phyloP scores from a whole-genome alignment of 106 monocot species.

The Acorus calamus region DNA sequence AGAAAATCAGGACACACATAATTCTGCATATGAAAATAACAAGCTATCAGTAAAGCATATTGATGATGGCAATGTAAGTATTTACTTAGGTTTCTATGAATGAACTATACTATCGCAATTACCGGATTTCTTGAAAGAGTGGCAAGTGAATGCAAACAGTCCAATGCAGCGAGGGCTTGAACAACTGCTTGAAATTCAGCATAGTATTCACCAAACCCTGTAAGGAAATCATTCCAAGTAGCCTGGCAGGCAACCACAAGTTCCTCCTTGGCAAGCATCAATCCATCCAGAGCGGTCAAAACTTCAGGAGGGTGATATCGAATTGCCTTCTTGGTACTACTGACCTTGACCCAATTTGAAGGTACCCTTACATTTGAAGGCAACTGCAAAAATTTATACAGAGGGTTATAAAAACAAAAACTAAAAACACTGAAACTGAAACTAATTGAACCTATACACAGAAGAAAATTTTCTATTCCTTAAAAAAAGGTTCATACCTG shows the following conservation, averaged over 20 bases:
- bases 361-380: slow-evolving; percentile 58
- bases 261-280: slow-evolving; percentile 77
- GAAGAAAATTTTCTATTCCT: neutral
- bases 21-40: slow-evolving; percentile 33
- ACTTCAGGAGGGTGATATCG: slow-evolving; percentile 94
- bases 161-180: slow-evolving; percentile 81
- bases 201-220: slow-evolving; percentile 59
- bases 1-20: slow-evolving; percentile 85
- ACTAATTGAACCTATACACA: neutral
- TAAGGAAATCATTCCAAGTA: slow-evolving; percentile 62
- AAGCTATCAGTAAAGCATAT: neutral
- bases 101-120: neutral
- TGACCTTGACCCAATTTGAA: slow-evolving; percentile 71
- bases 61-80: no score
- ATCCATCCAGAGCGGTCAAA: slow-evolving; percentile 43
- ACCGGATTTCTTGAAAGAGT: slow-evolving; percentile 82
- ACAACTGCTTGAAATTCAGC: slow-evolving; percentile 84
- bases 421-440: neutral
- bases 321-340: slow-evolving; percentile 82
- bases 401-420: neutral
- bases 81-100: neutral
- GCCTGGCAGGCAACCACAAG: slow-evolving; percentile 54
- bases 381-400: slow-evolving; percentile 30
- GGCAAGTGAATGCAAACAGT: slow-evolving; percentile 89
- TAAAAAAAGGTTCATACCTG: no score